A percentile compares a stretch with the other conserved stretches of the same genome.
Conservation (phyloP, 345 rosid genomes). For the Salix udensis region DNA sequence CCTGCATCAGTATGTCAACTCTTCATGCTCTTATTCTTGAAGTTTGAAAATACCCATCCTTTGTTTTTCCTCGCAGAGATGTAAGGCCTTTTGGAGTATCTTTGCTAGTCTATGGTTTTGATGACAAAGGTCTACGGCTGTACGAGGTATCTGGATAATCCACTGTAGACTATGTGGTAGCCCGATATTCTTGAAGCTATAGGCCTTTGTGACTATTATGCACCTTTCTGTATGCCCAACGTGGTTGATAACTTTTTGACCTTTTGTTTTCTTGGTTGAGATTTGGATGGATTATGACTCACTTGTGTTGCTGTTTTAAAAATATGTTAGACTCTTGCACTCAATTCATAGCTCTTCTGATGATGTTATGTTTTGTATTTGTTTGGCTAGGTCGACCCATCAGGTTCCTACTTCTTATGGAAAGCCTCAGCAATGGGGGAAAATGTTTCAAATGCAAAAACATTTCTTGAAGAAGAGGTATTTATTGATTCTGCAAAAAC, state of each 20-base stretch:
- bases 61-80: constrained; percentile 47
- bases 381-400: too few species aligned
- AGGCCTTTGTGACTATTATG: too few species aligned
- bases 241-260: too few species aligned
- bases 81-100: constrained; percentile 98
- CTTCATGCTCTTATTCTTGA: neutral
- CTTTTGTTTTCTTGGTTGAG: too few species aligned
- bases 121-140: constrained; percentile 64
- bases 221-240: too few species aligned
- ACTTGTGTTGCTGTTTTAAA: too few species aligned
- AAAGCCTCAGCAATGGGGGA: too few species aligned
- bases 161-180: neutral
- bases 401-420: too few species aligned
- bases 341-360: too few species aligned
- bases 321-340: too few species aligned
- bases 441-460: constrained; percentile 77
- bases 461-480: constrained; percentile 93
- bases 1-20: neutral
- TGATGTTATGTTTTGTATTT: too few species aligned
- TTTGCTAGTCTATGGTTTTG: constrained; percentile 82
- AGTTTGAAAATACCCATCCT: neutral
- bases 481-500: neutral
- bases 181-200: neutral
- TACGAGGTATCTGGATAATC: constrained; percentile 57
- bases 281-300: too few species aligned